Conservation (phyloP, 2,329 filamentous ascomycete species). For the Microsporum canis region DNA sequence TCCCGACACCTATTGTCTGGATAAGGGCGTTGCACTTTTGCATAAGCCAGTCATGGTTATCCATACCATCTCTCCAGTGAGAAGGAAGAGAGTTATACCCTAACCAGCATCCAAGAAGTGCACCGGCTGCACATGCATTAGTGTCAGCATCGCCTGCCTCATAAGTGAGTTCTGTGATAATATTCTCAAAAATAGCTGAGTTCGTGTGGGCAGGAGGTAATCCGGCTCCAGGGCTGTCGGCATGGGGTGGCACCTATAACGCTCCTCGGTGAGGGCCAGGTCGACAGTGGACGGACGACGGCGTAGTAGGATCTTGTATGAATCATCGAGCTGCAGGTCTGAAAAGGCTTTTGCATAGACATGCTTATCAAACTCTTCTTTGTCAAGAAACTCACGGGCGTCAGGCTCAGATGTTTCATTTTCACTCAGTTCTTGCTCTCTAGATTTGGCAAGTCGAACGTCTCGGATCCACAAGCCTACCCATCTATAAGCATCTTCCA, state of each 20-base stretch:
- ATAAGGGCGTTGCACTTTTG: constrained; percentile 11
- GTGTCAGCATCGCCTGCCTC: constrained; percentile 45
- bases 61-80: constrained; percentile 41
- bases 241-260: too few relatives aligned
- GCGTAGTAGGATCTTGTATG: too few relatives aligned
- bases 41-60: constrained; percentile 15
- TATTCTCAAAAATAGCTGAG: constrained; percentile 33
- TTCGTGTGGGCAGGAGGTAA: not conserved
- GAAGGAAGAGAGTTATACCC: constrained; percentile 38
- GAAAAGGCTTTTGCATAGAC: constrained; percentile 28
- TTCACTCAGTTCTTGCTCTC: constrained; percentile 9
- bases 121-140: constrained; percentile 44
- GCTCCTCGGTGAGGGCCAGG: too few relatives aligned
- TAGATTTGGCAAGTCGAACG: constrained; percentile 18
- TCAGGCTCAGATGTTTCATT: constrained; percentile 5
- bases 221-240: not conserved
- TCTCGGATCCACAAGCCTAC: constrained; percentile 23
- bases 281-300: too few relatives aligned
- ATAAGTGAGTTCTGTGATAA: constrained; percentile 42
- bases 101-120: constrained; percentile 39
- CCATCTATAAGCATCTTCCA: constrained; percentile 35
- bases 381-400: constrained; percentile 23
- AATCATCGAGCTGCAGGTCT: constrained; percentile 37
- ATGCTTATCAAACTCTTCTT: constrained; percentile 35
- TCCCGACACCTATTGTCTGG: constrained; percentile 5